Evolutionary conservation across 2,329 filamentous ascomycete genomes (phyloP).

Genomic region (Trichophyton rubrum): DNA sequence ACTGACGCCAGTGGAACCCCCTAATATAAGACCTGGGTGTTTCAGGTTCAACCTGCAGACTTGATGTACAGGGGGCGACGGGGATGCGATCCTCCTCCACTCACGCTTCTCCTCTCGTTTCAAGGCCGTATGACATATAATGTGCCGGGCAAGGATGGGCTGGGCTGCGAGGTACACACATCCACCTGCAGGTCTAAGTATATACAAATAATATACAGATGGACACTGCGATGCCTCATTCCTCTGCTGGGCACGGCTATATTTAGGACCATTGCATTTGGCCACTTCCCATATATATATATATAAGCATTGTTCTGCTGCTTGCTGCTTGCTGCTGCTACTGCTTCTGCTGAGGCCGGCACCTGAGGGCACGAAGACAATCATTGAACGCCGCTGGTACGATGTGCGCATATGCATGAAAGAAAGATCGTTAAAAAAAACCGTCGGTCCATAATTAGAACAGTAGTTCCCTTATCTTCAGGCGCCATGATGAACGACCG

Average conservation of each 20-base stretch:
- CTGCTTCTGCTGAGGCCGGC: not conserved
- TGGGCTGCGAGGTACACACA: not conserved
- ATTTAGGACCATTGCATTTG: not conserved
- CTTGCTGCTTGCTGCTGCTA: not conserved
- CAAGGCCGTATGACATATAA: conserved; percentile 3
- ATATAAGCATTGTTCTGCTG: not conserved
- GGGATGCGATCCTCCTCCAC: conserved; percentile 1
- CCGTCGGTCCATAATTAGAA: conserved; percentile 1
- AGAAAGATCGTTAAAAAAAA: not conserved
- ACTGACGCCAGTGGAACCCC: conserved; percentile 1
- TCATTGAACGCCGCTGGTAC: conserved; percentile 1
- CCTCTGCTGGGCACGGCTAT: not conserved
- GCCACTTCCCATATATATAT: no score
- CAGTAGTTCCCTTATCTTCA: not conserved
- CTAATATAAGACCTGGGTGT: conserved; percentile 2
- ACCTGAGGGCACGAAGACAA: not conserved
- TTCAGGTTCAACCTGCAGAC: conserved; percentile 2
- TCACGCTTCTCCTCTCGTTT: conserved; percentile 1
- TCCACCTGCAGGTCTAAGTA: not conserved
- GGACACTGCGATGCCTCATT: not conserved
- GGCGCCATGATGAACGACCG: not conserved
- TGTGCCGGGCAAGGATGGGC: not conserved
- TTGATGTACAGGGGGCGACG: conserved; percentile 2
- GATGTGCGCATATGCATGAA: not conserved
- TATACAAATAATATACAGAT: not conserved